Evolutionary conservation across 129 eudicot species (phyloP), one percentile per base, ranked within the genome.

Genomic region (Silybum marianum): DNA sequence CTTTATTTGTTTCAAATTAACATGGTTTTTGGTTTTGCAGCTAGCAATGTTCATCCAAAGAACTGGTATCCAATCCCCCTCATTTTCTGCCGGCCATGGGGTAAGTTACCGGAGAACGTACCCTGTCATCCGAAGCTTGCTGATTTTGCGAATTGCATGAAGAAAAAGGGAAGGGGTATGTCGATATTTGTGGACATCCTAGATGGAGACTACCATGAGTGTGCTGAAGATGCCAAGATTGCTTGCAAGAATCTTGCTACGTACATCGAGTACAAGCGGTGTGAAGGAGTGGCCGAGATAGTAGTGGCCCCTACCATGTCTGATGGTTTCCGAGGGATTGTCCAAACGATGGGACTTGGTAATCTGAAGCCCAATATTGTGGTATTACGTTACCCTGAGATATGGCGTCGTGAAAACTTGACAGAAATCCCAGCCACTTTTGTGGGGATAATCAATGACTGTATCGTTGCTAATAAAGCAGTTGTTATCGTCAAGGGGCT

Each of bases 71-170:
- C 99, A 3, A 96, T 96, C 74, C 99, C 99, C 51, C 91, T 96
- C 54, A 84, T 96, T 51, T 96, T 96, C 87, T 96, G 99, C 86
- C 90, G 99, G 32, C 99, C 99, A 10, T 96, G 99, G 99, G 99
- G 99, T 5, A 93, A 91, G 82, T 87, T 96, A 46, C 99, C 99
- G 0, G 99, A 93, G 82, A 96, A 96, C 42, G 99, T 96, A 28
- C 99, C 99, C 2, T 96, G 99, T 81, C 99, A 96, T 83, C 99
- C 99, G 11, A 96, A 96, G 74, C 98, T 96, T 5, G 99, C 99
- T 1, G 99, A 96, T 76, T 96, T 96, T 79, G 99, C 99, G 38
- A 96, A 96, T 77, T 96, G 92, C 83, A 91, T 96, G 99, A 96
- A 96, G 87, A 96, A 96, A 83, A 96, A 96, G 75, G 99, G 99